Evolutionary conservation across 2,329 filamentous ascomycete genomes (phyloP).

Genomic region (Diaporthe eres): DNA sequence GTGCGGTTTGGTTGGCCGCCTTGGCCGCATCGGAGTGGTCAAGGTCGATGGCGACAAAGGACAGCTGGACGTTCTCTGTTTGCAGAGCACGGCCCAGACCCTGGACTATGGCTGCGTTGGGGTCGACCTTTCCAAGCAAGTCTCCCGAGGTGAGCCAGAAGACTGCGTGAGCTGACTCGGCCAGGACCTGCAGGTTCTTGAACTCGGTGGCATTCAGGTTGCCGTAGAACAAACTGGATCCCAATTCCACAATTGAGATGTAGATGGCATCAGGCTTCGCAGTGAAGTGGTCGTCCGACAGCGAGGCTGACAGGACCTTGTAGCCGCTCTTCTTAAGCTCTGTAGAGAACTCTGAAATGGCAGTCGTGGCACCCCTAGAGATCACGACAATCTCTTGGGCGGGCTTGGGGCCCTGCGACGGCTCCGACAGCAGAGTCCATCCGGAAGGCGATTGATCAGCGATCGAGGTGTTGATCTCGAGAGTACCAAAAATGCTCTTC

Average conservation of each 20-base stretch:
- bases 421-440: not conserved
- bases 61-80: not conserved
- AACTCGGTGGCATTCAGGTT: slow-evolving; percentile 6
- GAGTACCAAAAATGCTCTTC: not conserved
- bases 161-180: not conserved
- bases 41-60: not conserved
- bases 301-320: not conserved
- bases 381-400: not conserved
- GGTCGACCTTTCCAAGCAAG: slow-evolving; percentile 1
- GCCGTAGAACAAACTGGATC: not conserved
- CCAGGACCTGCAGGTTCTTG: not conserved
- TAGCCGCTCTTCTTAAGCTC: not conserved
- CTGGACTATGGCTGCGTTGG: not conserved
- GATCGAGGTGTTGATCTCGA: not conserved
- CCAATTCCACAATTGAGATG: not conserved
- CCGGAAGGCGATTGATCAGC: not conserved
- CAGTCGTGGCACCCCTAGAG: not conserved
- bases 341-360: not conserved
- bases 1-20: not conserved
- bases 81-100: not conserved
- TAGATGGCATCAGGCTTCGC: slow-evolving; percentile 1
- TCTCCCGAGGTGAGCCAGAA: slow-evolving; percentile 1
- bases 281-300: not conserved
- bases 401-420: not conserved
- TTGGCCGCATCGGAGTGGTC: not conserved